Evolutionary conservation across 352 stramenopile species (phyloP), one percentile per base, ranked within the genome.

Genomic region (Pythium sukuiense): DNA sequence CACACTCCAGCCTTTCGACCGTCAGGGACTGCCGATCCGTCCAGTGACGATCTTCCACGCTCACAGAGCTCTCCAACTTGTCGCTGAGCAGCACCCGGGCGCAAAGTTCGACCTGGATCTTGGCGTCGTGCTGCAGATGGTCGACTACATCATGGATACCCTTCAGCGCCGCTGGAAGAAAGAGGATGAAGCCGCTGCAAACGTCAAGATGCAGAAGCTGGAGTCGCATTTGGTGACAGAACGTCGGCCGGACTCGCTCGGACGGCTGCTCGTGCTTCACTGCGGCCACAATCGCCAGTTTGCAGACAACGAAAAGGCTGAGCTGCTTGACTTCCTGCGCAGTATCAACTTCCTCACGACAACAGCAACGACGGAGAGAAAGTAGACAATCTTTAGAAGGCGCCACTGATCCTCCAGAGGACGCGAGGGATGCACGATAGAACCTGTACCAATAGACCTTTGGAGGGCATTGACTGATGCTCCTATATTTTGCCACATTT

Each of bases 271-370:
- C 24, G 73, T 81, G 13, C 65, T 96, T 12, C 88, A 92, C 53
- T 96, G 88, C 45, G 88, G 87, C 8, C 88, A 96, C 62, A 96
- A 96, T 67, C 88, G 89, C 56, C 91, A 92, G 61, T 95, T 90
- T 45, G 76, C 81, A 39, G 84, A 93, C 24, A 60, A 61, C 3
- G 88, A 96, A 59, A 93, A 94, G 58, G 61, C 81, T 11, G 79
- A 79, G 48, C 70, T 96, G n/a, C 57, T 81, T 30, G 66, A 64
- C 6, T 92, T 93, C 49, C 61, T 93, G 30, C 71, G 63, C 27
- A 26, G 11, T 6, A 52, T 53, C n/a, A 30, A 43, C 18, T 75
- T 75, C 30, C 24, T 75, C 12, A 9, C 30, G 6, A 27, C 29
- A 8, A 3, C 27, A 45, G 5, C 18, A 13, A 53, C n/a, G 11